Base-by-base conservation (phyloP, 176 grass and related monocot species). In the Miscanthus lutarioriparius region DNA sequence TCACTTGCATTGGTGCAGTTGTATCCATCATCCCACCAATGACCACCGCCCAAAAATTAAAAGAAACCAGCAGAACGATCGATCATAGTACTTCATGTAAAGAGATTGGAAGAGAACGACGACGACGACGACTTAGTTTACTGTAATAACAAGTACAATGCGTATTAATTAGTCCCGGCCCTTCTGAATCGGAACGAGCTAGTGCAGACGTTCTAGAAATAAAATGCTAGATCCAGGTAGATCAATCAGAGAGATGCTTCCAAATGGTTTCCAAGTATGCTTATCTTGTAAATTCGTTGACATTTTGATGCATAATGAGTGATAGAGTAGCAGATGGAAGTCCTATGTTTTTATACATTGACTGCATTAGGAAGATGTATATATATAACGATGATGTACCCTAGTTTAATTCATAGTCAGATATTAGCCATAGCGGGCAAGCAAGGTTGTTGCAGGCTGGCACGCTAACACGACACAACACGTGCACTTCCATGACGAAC, bases 261-360 rank as follows among this genome's bases (percentile, higher is more conserved):
- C n/a, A 78, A 26, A 53, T 64, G 48, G 64, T 82, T 66, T 67
- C 45, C 56, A 12, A 10, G 2, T 78, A 72, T 65, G 66, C 68
- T 58, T 67, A 25, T 11, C 10, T 53, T 7, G 53, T 67, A 62
- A 63, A 41, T 70, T 28, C 25, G 78, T 89, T 82, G 78, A 86
- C 78, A 77, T 53, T 41, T 67, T 59, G 36, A 77, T 80, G 45
- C 25, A 12, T 80, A 22, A 33, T 19, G 45, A 10, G 12, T 6
- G 30, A 14, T 70, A 23, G 22, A 27, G 38, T 77, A 27, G 39
- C 16, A 45, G 30, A 36, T 66, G 53, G 9, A 58, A 48, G 72
- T 76, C 79, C 19, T 86, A 76, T 4, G 12, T 72, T 65, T 25
- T 43, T 78, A 53, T 39, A 20, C 26, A 73, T 61, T 88, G 80